Evolutionary conservation across 176 grass and related monocot genomes (phyloP).

Genomic region (Rhipidocladum racemiflorum): DNA sequence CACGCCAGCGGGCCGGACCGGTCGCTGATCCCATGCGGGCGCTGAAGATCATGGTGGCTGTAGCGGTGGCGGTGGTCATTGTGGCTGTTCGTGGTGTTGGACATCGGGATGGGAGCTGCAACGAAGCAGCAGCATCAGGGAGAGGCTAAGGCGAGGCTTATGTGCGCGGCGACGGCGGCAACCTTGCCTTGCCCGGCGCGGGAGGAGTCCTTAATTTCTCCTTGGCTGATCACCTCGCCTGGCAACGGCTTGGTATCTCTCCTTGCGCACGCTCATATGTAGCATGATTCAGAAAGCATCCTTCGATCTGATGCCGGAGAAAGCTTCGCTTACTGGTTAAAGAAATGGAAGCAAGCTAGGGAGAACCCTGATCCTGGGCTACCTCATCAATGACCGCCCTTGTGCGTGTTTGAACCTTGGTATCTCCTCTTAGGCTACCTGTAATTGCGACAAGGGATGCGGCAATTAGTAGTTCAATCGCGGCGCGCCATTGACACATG

Average conservation of each 20-base stretch:
- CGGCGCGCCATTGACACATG: not conserved
- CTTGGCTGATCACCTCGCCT: not conserved
- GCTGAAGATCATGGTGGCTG: not conserved
- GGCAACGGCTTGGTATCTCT: conserved; percentile 45
- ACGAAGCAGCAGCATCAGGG: not conserved
- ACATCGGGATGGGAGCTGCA: not conserved
- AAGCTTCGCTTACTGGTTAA: conserved; percentile 30
- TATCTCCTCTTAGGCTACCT: too few relatives aligned
- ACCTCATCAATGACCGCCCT: conserved; percentile 20
- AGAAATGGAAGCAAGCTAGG: conserved; percentile 38
- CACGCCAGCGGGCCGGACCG: conserved; percentile 32
- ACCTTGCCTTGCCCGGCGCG: conserved; percentile 3
- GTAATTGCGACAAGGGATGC: too few relatives aligned
- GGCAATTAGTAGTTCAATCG: not conserved
- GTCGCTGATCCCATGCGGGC: not conserved
- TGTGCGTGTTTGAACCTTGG: too few relatives aligned
- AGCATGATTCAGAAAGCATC: not conserved
- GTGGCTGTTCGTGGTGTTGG: not conserved
- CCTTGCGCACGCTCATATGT: not conserved
- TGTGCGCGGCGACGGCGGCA: not conserved
- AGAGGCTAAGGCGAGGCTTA: not conserved
- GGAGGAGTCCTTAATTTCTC: not conserved
- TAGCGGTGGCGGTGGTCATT: too few relatives aligned
- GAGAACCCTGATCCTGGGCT: conserved; percentile 25
- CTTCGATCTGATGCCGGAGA: not conserved